These are phyloP conservation scores for Blastomyces percursus DNA, from an alignment of 2,329 filamentous ascomycete genomes.

Conservation along the genomic window DNA sequence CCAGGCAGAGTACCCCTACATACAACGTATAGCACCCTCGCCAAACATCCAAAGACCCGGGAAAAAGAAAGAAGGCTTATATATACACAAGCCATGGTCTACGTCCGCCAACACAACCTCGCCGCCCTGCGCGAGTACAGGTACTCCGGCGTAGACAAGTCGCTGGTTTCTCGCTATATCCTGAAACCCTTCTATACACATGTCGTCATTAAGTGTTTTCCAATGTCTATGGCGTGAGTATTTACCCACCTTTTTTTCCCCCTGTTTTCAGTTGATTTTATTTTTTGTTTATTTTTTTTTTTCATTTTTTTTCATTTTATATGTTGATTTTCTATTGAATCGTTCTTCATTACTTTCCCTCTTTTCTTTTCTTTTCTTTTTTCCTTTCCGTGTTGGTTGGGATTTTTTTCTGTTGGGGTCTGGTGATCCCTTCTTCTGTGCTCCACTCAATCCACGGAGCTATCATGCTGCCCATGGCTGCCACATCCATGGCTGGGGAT, in stretches of 20 bases:
- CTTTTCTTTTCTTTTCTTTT: background rate
- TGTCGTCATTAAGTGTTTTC: slow-evolving; percentile 87
- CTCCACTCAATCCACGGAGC: background rate
- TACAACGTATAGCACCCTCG: too few relatives aligned
- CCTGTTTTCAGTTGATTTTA: background rate
- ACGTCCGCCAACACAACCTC: slow-evolving; percentile 85
- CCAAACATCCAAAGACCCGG: background rate
- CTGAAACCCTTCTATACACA: slow-evolving; percentile 97
- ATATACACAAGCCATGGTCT: slow-evolving; percentile 59
- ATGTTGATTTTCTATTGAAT: background rate
- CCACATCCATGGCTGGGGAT: background rate
- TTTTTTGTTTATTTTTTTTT: background rate
- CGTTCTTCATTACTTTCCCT: background rate
- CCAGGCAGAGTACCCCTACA: too few relatives aligned
- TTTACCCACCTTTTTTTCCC: background rate
- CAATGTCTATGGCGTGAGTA: slow-evolving; percentile 79
- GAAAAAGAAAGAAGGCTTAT: background rate
- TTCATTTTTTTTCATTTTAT: background rate
- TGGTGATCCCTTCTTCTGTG: background rate
- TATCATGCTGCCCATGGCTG: background rate
- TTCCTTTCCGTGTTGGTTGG: background rate
- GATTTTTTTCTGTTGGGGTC: background rate
- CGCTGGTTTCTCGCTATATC: slow-evolving; percentile 79
- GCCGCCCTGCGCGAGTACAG: slow-evolving; percentile 87
- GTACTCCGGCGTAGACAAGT: slow-evolving; percentile 86